Conservation (phyloP, 345 rosid genomes). For the Populus davidiana region DNA sequence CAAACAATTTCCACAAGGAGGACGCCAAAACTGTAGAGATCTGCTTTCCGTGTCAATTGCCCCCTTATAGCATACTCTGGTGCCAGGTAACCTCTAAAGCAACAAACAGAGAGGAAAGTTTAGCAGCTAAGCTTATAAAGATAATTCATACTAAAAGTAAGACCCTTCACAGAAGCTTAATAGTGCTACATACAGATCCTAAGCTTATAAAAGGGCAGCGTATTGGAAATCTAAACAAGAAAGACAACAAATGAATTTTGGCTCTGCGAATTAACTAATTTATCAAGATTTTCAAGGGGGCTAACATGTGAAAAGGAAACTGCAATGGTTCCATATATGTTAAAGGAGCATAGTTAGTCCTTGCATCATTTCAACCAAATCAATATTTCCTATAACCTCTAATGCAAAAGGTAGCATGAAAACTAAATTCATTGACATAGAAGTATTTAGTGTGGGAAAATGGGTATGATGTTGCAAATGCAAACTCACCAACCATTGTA, state of each 20-base stretch:
- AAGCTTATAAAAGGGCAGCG: background rate
- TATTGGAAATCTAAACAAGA: background rate
- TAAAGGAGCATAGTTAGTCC: background rate
- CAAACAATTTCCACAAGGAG: constrained; percentile 83
- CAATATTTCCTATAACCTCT: no score
- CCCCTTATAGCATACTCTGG: constrained; percentile 98
- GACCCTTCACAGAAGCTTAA: background rate
- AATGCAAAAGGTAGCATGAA: no score
- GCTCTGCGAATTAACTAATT: background rate
- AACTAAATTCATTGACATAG: no score
- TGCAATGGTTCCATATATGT: background rate
- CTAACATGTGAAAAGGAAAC: background rate
- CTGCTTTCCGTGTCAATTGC: constrained; percentile 86
- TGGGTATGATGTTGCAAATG: no score
- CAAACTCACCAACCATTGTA: no score
- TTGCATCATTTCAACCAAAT: no score
- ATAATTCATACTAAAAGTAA: background rate
- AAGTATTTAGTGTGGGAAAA: no score
- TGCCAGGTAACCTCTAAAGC: constrained; percentile 83
- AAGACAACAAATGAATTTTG: background rate
- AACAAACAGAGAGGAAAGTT: constrained; percentile 8
- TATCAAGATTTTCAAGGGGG: background rate
- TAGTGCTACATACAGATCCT: background rate
- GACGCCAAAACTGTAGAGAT: constrained; percentile 85
- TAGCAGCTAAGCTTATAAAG: background rate